phyloP scores from a whole-genome alignment of 2,329 filamentous ascomycete genomes.

The Pseudogymnoascus sp. region DNA sequence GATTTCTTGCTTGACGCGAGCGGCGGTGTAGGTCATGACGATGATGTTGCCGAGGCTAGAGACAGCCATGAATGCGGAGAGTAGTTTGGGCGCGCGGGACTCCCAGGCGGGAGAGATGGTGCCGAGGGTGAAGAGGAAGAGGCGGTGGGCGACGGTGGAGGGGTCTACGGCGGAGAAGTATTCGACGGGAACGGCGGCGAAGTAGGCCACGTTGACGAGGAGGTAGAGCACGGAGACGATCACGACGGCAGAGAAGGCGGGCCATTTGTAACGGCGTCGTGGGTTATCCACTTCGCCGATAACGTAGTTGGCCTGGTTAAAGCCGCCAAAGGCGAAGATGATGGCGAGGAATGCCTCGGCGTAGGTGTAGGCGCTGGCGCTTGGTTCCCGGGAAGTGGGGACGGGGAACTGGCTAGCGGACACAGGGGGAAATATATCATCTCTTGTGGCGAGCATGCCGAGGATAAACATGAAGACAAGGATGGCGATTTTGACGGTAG shows the following conservation, averaged over 20 bases:
- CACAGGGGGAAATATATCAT: neutral
- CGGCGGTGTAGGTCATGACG: conserved; percentile 49
- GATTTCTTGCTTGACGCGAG: conserved; percentile 53
- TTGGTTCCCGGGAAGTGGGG: neutral
- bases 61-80: conserved; percentile 45
- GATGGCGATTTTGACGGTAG: conserved; percentile 41
- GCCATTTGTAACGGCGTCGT: conserved; percentile 30
- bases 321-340: conserved; percentile 36
- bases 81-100: conserved; percentile 28
- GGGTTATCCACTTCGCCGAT: conserved; percentile 35
- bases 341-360: conserved; percentile 37
- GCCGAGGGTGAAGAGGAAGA: conserved; percentile 31
- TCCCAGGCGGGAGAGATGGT: conserved; percentile 23
- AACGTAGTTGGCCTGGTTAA: conserved; percentile 40
- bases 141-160: conserved; percentile 27
- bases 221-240: conserved; percentile 32
- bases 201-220: conserved; percentile 37
- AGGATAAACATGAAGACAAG: conserved; percentile 39
- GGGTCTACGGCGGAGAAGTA: conserved; percentile 18
- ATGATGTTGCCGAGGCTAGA: conserved; percentile 50
- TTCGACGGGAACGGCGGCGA: conserved; percentile 33
- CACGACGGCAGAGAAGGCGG: conserved; percentile 30
- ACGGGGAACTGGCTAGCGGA: neutral
- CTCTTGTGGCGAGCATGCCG: conserved; percentile 23
- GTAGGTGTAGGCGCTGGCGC: conserved; percentile 23